These are phyloP conservation scores for Penicillium italicum DNA, from an alignment of 2,329 filamentous ascomycete genomes.

Conservation along the genomic window DNA sequence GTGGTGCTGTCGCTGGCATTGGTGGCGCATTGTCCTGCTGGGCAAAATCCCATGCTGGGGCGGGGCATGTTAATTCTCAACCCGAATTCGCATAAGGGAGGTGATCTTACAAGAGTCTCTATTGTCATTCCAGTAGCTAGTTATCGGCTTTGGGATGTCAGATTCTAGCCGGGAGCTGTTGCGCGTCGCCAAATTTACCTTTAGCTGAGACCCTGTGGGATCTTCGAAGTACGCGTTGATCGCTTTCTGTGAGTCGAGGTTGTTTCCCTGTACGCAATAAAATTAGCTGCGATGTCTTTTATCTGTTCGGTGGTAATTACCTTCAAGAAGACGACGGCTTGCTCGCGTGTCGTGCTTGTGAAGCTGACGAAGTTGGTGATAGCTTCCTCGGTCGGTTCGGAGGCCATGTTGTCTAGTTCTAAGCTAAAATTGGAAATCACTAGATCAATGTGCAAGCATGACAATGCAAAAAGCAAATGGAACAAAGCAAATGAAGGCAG, in stretches of 20 bases:
- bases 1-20: conserved; percentile 37
- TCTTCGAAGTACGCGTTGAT: conserved; percentile 50
- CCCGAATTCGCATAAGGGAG: not conserved
- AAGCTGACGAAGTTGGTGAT: conserved; percentile 42
- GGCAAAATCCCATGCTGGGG: conserved; percentile 38
- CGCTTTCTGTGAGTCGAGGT: conserved; percentile 44
- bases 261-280: conserved; percentile 38
- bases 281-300: conserved; percentile 10
- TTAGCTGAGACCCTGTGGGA: conserved; percentile 33
- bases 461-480: not conserved
- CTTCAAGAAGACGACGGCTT: conserved; percentile 42
- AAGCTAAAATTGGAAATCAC: not conserved
- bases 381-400: conserved; percentile 41
- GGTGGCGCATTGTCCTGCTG: conserved; percentile 36
- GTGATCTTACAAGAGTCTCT: conserved; percentile 25
- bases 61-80: conserved; percentile 3
- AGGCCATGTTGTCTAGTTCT: conserved; percentile 27
- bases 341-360: conserved; percentile 39
- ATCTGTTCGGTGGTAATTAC: conserved; percentile 20
- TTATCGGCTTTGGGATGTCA: conserved; percentile 17
- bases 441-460: not conserved
- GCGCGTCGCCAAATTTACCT: conserved; percentile 25
- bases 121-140: conserved; percentile 25
- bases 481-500: not conserved
- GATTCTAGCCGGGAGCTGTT: not conserved